Percentiles rank a stretch among this genome's conserved stretches.
Evolutionary conservation across 495 filamentous ascomycete genomes (phyloP).

Genomic region (Paragyromitra xinjiangensis): DNA sequence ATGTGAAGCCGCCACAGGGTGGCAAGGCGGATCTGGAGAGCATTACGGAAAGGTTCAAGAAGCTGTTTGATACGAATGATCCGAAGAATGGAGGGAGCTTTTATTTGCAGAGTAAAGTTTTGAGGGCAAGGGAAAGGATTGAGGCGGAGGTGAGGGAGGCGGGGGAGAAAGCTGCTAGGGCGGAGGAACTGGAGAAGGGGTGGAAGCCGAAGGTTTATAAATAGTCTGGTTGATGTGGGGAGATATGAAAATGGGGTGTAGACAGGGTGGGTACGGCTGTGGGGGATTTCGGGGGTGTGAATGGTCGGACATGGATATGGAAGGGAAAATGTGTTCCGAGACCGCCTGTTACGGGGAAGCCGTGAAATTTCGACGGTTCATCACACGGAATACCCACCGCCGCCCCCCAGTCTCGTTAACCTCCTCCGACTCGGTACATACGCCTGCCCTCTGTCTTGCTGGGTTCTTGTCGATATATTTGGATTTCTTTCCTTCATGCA

Average conservation of each 20-base stretch:
- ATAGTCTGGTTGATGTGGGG: constrained; percentile 67
- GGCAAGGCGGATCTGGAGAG: constrained; percentile 79
- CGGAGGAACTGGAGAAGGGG: constrained; percentile 78
- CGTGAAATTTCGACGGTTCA: background rate
- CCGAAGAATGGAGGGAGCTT: constrained; percentile 96
- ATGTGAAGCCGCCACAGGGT: constrained; percentile 85
- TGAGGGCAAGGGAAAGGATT: constrained; percentile 88
- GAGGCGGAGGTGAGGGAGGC: constrained; percentile 75
- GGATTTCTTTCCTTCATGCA: constrained; percentile 26
- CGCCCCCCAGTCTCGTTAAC: background rate
- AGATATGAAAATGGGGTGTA: constrained; percentile 4
- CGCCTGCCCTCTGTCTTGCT: background rate
- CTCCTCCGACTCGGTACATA: background rate
- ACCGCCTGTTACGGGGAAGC: background rate
- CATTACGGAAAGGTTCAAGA: constrained; percentile 88
- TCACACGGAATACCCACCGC: background rate
- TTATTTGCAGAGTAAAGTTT: constrained; percentile 95
- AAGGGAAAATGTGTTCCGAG: background rate
- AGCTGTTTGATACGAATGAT: constrained; percentile 90
- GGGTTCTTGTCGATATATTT: constrained; percentile 42
- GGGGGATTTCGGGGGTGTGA: background rate
- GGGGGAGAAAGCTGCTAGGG: constrained; percentile 64
- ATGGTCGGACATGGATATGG: background rate
- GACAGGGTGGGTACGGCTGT: constrained; percentile 2
- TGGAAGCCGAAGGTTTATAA: constrained; percentile 97